Evolutionary conservation across 345 rosid genomes (phyloP).

Genomic region (Nephelium lappaceum): DNA sequence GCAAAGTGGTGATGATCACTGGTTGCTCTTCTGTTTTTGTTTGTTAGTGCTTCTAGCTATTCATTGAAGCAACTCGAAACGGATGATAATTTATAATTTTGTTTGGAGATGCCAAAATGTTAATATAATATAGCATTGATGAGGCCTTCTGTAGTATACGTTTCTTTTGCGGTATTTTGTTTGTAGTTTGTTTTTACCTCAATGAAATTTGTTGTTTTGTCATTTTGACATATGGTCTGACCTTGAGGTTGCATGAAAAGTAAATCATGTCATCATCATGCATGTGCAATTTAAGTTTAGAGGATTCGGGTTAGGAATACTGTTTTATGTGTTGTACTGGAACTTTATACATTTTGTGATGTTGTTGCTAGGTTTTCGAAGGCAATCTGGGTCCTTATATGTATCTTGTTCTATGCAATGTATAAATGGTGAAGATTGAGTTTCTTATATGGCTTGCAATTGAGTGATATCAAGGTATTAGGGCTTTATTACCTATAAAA

Average conservation of each 20-base stretch:
- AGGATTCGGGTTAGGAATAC: background rate
- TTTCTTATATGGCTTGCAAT: background rate
- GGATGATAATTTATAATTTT: background rate
- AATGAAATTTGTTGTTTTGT: background rate
- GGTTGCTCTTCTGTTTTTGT: background rate
- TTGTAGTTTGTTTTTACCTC: background rate
- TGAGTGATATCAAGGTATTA: background rate
- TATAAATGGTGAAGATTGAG: background rate
- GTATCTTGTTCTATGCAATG: background rate
- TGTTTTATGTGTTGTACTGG: background rate
- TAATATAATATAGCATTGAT: background rate
- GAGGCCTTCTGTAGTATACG: background rate
- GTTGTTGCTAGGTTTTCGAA: background rate
- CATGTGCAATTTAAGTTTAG: background rate
- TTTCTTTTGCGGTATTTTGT: background rate
- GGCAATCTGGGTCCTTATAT: background rate
- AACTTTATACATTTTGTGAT: background rate
- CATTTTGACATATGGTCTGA: background rate
- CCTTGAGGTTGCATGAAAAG: background rate
- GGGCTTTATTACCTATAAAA: background rate
- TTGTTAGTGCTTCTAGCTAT: background rate
- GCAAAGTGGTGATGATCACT: slow-evolving; percentile 12
- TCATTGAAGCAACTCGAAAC: slow-evolving; percentile 1
- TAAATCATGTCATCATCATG: background rate
- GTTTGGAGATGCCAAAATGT: background rate